Evolutionary conservation across 768 basidiomycete genomes (phyloP).

Genomic region (Termitomyces sp.): DNA sequence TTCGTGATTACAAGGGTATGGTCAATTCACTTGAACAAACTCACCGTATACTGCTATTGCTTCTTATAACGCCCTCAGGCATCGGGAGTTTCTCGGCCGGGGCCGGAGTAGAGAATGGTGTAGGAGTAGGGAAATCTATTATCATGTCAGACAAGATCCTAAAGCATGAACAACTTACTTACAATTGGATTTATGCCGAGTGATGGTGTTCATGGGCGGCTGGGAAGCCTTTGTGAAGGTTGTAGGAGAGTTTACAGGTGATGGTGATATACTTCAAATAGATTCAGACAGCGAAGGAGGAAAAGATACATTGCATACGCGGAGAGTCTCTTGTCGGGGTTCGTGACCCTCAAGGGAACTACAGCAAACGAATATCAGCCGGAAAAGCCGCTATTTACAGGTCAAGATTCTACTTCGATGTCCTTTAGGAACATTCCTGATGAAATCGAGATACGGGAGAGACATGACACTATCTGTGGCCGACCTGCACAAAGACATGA

Average conservation of each 20-base stretch:
- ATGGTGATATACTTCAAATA: conserved; percentile 8
- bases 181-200: conserved; percentile 1
- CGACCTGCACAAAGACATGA: conserved; percentile 23
- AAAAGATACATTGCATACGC: conserved; percentile 22
- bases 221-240: not conserved
- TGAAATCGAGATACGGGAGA: conserved; percentile 40
- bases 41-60: conserved; percentile 10
- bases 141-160: not conserved
- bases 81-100: not conserved
- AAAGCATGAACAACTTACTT: not conserved
- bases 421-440: conserved; percentile 40
- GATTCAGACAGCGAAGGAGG: not conserved
- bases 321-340: conserved; percentile 34
- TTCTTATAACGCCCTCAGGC: conserved; percentile 4
- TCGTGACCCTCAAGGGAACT: conserved; percentile 34
- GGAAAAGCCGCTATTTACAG: not conserved
- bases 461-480: conserved; percentile 44
- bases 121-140: conserved; percentile 1
- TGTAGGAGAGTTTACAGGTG: not conserved
- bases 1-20: not conserved
- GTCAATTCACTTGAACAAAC: not conserved
- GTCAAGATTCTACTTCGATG: conserved; percentile 33
- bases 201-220: not conserved
- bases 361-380: conserved; percentile 1
- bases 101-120: conserved; percentile 1